phyloP scores from a whole-genome alignment of 106 monocot genomes.

The Agapanthus africanus region DNA sequence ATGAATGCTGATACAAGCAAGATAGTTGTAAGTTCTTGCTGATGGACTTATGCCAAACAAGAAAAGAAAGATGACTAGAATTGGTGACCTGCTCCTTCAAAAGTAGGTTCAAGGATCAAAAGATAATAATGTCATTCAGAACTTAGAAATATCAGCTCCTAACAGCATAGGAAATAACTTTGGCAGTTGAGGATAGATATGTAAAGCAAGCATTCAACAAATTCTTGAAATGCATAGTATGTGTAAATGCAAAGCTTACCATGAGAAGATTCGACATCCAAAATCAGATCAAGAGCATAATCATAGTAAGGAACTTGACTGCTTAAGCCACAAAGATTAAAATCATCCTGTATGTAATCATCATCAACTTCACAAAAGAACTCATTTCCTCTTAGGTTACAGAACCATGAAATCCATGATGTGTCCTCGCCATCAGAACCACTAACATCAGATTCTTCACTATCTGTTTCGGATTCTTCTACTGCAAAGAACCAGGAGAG shows the following conservation, averaged over 20 bases:
- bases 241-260: conserved; percentile 21
- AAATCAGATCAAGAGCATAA: conserved; percentile 57
- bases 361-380: conserved; percentile 65
- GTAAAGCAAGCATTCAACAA: neutral
- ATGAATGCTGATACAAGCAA: neutral
- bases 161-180: neutral
- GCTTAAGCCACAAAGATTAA: conserved; percentile 61
- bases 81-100: neutral
- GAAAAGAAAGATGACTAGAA: neutral
- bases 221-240: neutral
- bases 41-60: neutral
- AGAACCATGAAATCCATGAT: conserved; percentile 66
- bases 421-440: conserved; percentile 62
- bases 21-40: neutral
- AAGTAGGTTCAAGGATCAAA: neutral
- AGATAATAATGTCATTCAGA: neutral
- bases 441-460: conserved; percentile 54
- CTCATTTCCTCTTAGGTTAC: conserved; percentile 52
- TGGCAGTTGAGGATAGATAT: neutral
- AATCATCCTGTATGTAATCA: conserved; percentile 63
- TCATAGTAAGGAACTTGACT: conserved; percentile 48
- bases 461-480: conserved; percentile 36
- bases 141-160: neutral
- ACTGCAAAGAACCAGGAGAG: conserved; percentile 15
- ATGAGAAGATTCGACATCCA: conserved; percentile 55